Evolutionary conservation across 352 stramenopile genomes (phyloP).

Genomic region (Pythium insidiosum): DNA sequence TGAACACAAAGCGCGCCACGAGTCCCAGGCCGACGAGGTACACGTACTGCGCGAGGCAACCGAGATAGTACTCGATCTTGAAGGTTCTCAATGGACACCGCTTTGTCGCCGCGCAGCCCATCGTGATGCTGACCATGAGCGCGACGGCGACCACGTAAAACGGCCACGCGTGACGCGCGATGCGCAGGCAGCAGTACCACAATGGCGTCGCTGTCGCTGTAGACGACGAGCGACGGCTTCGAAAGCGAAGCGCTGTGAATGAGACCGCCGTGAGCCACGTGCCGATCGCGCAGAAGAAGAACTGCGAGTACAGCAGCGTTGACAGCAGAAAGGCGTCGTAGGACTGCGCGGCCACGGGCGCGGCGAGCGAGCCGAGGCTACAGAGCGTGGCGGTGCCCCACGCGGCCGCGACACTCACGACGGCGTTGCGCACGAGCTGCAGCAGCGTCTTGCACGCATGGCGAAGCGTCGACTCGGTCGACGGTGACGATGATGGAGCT

Average conservation of each 20-base stretch:
- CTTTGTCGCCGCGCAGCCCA: background rate
- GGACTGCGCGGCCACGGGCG: background rate
- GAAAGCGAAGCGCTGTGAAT: background rate
- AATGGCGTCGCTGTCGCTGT: background rate
- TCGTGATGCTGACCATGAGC: too few species aligned
- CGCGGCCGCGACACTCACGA: too few species aligned
- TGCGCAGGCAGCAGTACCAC: background rate
- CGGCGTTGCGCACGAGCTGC: conserved; percentile 2
- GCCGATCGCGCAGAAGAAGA: background rate
- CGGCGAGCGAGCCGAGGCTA: background rate
- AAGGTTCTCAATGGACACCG: background rate
- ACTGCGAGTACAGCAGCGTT: background rate
- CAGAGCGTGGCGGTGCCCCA: too few species aligned
- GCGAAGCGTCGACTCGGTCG: too few species aligned
- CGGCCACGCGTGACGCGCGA: too few species aligned
- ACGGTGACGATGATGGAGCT: too few species aligned
- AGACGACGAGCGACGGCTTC: background rate
- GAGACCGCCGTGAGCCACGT: too few species aligned
- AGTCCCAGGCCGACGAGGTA: background rate
- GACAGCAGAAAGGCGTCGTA: background rate
- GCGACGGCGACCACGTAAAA: background rate
- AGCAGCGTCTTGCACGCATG: too few species aligned
- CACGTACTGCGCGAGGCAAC: background rate
- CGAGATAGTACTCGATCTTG: background rate
- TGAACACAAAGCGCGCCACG: background rate